A percentile compares a stretch with the other conserved stretches of the same genome.
phyloP scores from a whole-genome alignment of 2,329 filamentous ascomycete species.

The Paracorniculantispora psalliotae region DNA sequence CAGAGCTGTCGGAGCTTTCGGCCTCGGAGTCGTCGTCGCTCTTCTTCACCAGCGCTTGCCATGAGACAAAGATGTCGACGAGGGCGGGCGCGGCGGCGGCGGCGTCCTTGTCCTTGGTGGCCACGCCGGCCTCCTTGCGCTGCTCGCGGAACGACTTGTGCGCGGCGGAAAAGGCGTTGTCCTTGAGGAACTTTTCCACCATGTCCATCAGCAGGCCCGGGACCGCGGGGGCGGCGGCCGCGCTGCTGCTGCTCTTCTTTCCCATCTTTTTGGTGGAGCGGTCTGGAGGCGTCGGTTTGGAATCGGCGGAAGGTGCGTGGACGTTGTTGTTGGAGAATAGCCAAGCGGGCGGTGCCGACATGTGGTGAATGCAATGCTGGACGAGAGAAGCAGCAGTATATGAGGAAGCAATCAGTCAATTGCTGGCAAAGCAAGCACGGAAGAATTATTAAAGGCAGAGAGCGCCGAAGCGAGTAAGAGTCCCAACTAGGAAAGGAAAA shows the following conservation, averaged over 20 bases:
- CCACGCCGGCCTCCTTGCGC: conserved; percentile 48
- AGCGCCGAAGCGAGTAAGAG: neutral
- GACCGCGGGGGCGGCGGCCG: conserved; percentile 29
- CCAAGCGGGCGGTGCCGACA: conserved; percentile 37
- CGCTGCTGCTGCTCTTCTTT: conserved; percentile 27
- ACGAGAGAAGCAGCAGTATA: neutral
- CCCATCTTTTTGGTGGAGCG: conserved; percentile 27
- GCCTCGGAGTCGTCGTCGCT: conserved; percentile 22
- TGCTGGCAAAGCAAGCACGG: neutral
- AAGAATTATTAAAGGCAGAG: neutral
- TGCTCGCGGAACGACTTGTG: conserved; percentile 36
- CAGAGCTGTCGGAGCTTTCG: conserved; percentile 17
- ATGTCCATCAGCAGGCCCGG: conserved; percentile 61
- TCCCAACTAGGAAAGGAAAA: neutral
- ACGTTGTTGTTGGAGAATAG: conserved; percentile 38
- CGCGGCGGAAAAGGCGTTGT: conserved; percentile 61
- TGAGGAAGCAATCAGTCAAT: neutral
- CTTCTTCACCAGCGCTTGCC: conserved; percentile 35
- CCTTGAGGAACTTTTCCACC: conserved; percentile 60
- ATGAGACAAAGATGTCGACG: conserved; percentile 45
- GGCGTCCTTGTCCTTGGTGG: conserved; percentile 22
- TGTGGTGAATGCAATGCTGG: conserved; percentile 17
- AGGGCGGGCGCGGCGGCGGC: conserved; percentile 29
- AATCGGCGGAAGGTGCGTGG: conserved; percentile 17
- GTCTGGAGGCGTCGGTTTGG: conserved; percentile 12